A percentile compares a stretch with the other conserved stretches of the same genome.
phyloP scores from a whole-genome alignment of 2,329 filamentous ascomycete genomes.

The Stachybotrys chartarum region DNA sequence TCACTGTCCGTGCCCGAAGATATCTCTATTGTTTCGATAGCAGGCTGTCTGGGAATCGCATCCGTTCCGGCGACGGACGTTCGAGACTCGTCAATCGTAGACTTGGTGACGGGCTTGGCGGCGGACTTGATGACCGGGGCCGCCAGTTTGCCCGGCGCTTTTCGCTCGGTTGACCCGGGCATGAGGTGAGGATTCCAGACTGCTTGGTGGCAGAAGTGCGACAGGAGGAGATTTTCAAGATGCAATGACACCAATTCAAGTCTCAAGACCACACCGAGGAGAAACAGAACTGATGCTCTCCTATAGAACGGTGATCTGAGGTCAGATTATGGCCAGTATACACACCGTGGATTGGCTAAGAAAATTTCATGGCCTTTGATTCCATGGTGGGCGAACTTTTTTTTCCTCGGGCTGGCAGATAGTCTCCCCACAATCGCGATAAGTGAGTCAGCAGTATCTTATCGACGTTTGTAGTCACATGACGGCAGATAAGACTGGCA shows the following conservation, averaged over 20 bases:
- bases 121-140: slow-evolving; percentile 46
- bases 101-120: slow-evolving; percentile 42
- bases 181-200: slow-evolving; percentile 7
- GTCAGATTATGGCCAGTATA: slow-evolving; percentile 7
- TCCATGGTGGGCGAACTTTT: slow-evolving; percentile 22
- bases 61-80: slow-evolving; percentile 42
- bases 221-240: not conserved
- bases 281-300: not conserved
- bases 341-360: slow-evolving; percentile 15
- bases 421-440: slow-evolving; percentile 11
- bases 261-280: not conserved
- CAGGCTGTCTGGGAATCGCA: slow-evolving; percentile 25
- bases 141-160: slow-evolving; percentile 49
- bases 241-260: not conserved
- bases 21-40: slow-evolving; percentile 44
- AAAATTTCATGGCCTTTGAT: slow-evolving; percentile 26
- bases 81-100: slow-evolving; percentile 51
- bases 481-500: slow-evolving; percentile 1
- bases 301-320: not conserved
- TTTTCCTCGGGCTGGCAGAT: slow-evolving; percentile 9
- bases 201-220: not conserved
- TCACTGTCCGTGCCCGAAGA: slow-evolving; percentile 48
- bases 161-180: slow-evolving; percentile 54
- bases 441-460: not conserved
- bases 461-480: not conserved